A percentile compares a stretch with the other conserved stretches of the same genome.
These are phyloP conservation scores for Blastomyces emzantsi DNA, from an alignment of 2,329 filamentous ascomycete species.

Conservation along the genomic window DNA sequence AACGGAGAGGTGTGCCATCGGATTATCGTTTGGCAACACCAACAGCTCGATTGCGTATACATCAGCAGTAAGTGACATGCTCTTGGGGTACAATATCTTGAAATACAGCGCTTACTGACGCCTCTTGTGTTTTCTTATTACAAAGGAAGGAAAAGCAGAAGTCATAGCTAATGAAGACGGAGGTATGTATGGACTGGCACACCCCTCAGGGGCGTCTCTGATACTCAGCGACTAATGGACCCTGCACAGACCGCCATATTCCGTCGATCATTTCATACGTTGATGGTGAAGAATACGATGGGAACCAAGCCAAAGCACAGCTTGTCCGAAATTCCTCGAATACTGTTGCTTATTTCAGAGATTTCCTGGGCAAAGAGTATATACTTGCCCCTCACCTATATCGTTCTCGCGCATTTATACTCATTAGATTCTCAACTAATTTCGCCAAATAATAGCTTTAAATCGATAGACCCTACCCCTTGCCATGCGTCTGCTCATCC, in stretches of 20 bases:
- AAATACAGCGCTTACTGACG: conserved; percentile 14
- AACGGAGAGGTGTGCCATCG: conserved; percentile 62
- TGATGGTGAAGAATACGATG: conserved; percentile 92
- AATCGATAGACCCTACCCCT: conserved; percentile 91
- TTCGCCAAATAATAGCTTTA: conserved; percentile 50
- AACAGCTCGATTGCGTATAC: conserved; percentile 97
- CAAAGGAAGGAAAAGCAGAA: conserved; percentile 80
- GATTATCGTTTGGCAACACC: conserved; percentile 95
- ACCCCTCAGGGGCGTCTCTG: background rate
- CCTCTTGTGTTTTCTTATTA: conserved; percentile 7
- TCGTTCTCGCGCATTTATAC: background rate
- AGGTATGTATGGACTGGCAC: conserved; percentile 46
- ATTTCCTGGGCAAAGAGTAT: conserved; percentile 90
- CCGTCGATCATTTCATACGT: conserved; percentile 91
- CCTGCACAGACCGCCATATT: conserved; percentile 74
- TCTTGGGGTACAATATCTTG: background rate
- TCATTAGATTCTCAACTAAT: background rate
- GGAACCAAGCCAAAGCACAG: conserved; percentile 88
- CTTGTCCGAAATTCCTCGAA: conserved; percentile 86
- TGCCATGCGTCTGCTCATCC: conserved; percentile 92
- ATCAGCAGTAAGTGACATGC: conserved; percentile 42
- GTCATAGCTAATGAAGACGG: conserved; percentile 99
- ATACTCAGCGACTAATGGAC: conserved; percentile 15
- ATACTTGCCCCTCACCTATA: conserved; percentile 21
- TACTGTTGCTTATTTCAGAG: conserved; percentile 91